Evolutionary conservation across 2,329 filamentous ascomycete species (phyloP).

Genomic region (Penicillium expansum): DNA sequence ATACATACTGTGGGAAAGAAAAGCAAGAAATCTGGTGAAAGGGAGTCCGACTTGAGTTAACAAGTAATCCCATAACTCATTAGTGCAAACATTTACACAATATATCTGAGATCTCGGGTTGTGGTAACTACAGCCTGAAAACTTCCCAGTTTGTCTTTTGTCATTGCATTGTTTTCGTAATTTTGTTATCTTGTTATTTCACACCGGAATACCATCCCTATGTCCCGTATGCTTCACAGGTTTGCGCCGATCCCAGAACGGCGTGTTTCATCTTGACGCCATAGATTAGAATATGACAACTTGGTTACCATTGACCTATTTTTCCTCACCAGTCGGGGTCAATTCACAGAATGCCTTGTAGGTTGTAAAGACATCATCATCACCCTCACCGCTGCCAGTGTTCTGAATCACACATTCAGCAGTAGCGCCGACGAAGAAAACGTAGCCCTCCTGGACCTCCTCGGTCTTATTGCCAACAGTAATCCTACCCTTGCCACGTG

Average conservation of each 20-base stretch:
- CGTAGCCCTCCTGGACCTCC: slow-evolving; percentile 68
- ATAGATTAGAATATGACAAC: slow-evolving; percentile 16
- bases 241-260: slow-evolving; percentile 17
- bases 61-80: background rate
- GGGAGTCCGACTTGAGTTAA: too few species aligned
- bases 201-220: background rate
- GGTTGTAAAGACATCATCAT: slow-evolving; percentile 71
- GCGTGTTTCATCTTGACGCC: slow-evolving; percentile 12
- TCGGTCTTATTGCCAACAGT: slow-evolving; percentile 78
- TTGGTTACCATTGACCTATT: slow-evolving; percentile 36
- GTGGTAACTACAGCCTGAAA: background rate
- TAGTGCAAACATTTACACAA: background rate
- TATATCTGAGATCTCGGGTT: background rate
- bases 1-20: background rate
- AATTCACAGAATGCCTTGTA: slow-evolving; percentile 96
- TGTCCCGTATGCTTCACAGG: slow-evolving; percentile 11
- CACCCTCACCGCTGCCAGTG: slow-evolving; percentile 48
- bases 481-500: slow-evolving; percentile 76
- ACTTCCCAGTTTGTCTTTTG: background rate
- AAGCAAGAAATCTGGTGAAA: background rate
- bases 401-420: slow-evolving; percentile 79
- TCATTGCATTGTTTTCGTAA: background rate
- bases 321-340: slow-evolving; percentile 48
- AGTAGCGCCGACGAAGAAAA: slow-evolving; percentile 83
- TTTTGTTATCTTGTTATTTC: background rate